These are phyloP conservation scores for Ceratocystiopsis minuta DNA, from an alignment of 2,329 filamentous ascomycete genomes.

Conservation along the genomic window DNA sequence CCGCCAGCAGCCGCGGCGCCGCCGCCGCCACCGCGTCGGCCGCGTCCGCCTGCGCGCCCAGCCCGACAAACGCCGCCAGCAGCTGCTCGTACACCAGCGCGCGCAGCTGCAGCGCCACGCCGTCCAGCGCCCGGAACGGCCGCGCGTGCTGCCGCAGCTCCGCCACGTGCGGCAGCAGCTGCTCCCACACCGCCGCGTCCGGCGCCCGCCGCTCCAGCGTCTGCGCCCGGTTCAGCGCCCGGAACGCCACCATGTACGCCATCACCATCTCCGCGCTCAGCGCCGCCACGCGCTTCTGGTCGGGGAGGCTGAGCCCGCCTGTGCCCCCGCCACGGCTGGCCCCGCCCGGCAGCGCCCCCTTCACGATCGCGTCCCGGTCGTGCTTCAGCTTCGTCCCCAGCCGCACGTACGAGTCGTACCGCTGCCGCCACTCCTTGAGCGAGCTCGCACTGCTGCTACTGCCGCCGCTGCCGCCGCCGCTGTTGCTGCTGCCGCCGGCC, in stretches of 20 bases:
- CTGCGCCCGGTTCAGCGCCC: constrained; percentile 27
- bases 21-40: constrained; percentile 11
- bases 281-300: constrained; percentile 23
- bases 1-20: background rate
- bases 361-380: constrained; percentile 28
- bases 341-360: constrained; percentile 5
- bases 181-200: constrained; percentile 24
- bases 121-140: constrained; percentile 17
- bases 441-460: no score
- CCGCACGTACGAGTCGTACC: constrained; percentile 19
- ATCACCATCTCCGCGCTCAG: constrained; percentile 31
- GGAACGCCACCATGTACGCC: constrained; percentile 35
- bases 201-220: constrained; percentile 24
- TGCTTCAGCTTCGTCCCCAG: constrained; percentile 36
- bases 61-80: constrained; percentile 11
- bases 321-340: background rate
- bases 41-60: constrained; percentile 16
- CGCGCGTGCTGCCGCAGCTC: constrained; percentile 23
- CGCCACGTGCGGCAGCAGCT: constrained; percentile 26
- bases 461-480: no score
- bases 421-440: constrained; percentile 19
- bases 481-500: constrained; percentile 9
- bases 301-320: constrained; percentile 12
- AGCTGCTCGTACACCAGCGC: constrained; percentile 26
- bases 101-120: constrained; percentile 25